These are phyloP conservation scores for Lasiodiplodia sp. DNA, from an alignment of 2,329 filamentous ascomycete species.

Conservation along the genomic window DNA sequence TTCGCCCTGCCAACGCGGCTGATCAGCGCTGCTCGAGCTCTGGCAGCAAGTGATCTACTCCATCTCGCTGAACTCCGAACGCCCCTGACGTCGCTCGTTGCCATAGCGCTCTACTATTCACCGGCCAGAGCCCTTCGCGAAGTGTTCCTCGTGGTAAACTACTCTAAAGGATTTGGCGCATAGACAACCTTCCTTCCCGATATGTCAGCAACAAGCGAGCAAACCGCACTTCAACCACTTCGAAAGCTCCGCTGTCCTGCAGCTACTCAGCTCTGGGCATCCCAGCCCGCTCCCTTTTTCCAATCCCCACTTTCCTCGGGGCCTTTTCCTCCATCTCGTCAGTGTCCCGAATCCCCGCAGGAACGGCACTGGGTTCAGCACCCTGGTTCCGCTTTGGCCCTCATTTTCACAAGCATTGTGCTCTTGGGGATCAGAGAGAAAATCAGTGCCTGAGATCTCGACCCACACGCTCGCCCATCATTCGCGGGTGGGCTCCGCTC, in stretches of 20 bases:
- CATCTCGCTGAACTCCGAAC: not conserved
- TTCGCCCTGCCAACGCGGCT: not conserved
- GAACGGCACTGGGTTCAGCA: not conserved
- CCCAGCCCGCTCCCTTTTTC: not conserved
- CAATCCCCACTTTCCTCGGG: not conserved
- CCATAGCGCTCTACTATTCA: not conserved
- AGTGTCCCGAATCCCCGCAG: not conserved
- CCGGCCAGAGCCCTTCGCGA: not conserved
- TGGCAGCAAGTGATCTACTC: not conserved
- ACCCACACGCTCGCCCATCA: not conserved
- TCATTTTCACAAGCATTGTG: not conserved
- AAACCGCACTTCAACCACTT: not conserved
- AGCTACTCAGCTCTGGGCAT: not conserved
- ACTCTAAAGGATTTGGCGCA: not conserved
- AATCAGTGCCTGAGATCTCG: not conserved
- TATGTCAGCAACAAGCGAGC: not conserved
- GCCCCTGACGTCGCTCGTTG: not conserved
- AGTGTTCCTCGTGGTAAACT: not conserved
- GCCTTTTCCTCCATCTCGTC: not conserved
- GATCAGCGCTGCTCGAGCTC: not conserved
- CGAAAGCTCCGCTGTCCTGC: not conserved
- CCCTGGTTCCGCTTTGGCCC: not conserved
- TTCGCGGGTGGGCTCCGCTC: not conserved
- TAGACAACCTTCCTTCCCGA: not conserved
- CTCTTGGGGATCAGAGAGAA: not conserved